Evolutionary conservation across 192 early-diverging fungal species (phyloP).

Genomic region (Gryganskiella cystojenkinii): DNA sequence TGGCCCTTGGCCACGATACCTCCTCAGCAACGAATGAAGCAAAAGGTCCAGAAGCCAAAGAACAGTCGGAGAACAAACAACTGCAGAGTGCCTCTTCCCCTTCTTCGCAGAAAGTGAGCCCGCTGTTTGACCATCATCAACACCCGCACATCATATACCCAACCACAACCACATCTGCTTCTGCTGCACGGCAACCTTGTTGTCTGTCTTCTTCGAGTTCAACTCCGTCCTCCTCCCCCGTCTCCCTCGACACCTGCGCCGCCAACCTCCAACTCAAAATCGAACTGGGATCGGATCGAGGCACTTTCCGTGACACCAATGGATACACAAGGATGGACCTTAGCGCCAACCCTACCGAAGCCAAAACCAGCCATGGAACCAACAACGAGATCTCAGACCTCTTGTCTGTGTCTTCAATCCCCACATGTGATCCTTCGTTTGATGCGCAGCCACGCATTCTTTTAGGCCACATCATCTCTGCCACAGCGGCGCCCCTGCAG

Average conservation of each 20-base stretch:
- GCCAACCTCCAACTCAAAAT: neutral
- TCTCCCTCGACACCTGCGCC: neutral
- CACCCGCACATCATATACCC: constrained; percentile 35
- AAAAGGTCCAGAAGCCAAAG: too few species aligned
- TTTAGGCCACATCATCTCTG: neutral
- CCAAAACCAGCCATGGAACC: too few species aligned
- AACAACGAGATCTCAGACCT: too few species aligned
- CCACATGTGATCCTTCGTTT: neutral
- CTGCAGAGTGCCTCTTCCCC: too few species aligned
- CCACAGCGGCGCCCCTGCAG: neutral
- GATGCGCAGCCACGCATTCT: neutral
- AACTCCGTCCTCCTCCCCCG: neutral
- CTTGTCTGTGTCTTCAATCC: neutral
- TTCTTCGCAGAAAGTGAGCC: constrained; percentile 5
- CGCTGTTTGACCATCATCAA: constrained; percentile 16
- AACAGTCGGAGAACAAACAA: too few species aligned
- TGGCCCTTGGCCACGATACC: too few species aligned
- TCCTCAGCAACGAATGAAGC: too few species aligned
- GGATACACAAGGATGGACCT: neutral
- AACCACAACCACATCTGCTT: neutral
- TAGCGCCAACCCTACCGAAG: too few species aligned
- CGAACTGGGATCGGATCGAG: neutral
- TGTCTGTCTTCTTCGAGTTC: too few species aligned
- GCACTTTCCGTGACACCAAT: neutral
- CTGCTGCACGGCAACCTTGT: neutral